Percentiles rank a stretch among this genome's conserved stretches.
Evolutionary conservation across 2,329 filamentous ascomycete species (phyloP).

Genomic region (Diaporthe velutina): DNA sequence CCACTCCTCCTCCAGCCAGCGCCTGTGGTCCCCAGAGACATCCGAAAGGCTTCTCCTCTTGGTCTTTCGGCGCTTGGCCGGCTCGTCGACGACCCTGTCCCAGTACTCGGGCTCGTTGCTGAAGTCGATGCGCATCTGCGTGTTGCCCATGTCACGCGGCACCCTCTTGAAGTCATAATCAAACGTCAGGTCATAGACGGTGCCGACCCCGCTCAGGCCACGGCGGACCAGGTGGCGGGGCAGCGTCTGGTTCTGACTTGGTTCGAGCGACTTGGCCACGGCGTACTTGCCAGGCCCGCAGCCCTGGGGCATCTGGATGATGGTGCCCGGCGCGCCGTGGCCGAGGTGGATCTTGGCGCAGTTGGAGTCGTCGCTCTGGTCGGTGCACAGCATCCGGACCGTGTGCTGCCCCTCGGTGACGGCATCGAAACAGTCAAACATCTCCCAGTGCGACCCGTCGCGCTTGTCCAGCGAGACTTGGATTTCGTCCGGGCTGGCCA

Average conservation of each 20-base stretch:
- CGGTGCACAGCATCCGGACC: constrained; percentile 53
- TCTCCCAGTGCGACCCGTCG: constrained; percentile 59
- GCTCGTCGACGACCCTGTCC: constrained; percentile 50
- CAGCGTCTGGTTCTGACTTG: constrained; percentile 43
- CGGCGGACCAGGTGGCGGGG: constrained; percentile 42
- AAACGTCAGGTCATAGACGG: constrained; percentile 54
- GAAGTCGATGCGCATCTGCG: constrained; percentile 55
- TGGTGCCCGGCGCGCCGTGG: constrained; percentile 52
- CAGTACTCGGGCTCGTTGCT: constrained; percentile 54
- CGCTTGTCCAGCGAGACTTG: constrained; percentile 55
- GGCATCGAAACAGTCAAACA: constrained; percentile 52
- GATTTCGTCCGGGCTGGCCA: too few relatives aligned
- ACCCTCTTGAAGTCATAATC: constrained; percentile 55
- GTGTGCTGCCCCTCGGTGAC: constrained; percentile 49
- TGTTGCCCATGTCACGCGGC: constrained; percentile 47
- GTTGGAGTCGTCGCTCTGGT: constrained; percentile 50
- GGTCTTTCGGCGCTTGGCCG: too few relatives aligned
- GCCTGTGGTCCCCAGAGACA: too few relatives aligned
- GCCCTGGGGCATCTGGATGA: constrained; percentile 55
- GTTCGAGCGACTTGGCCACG: constrained; percentile 49
- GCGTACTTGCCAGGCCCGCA: constrained; percentile 57
- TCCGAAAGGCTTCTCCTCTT: too few relatives aligned
- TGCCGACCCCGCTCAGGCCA: background rate
- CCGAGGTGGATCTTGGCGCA: constrained; percentile 54
- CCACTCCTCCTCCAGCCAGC: too few relatives aligned